phyloP scores from a whole-genome alignment of 2,329 filamentous ascomycete species.

The Ceratocystis variospora region DNA sequence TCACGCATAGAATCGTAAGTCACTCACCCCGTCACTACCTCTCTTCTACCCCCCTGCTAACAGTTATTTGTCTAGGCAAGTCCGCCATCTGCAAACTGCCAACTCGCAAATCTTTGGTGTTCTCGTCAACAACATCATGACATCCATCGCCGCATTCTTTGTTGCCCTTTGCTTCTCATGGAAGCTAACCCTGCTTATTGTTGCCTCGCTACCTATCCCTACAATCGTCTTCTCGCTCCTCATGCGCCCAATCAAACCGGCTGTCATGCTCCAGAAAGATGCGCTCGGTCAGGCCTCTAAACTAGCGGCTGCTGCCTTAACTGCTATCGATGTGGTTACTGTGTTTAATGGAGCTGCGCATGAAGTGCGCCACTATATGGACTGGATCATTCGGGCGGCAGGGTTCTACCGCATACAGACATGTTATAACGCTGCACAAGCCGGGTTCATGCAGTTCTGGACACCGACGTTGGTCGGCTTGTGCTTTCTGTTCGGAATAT shows the following conservation, averaged over 20 bases:
- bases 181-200: slow-evolving; percentile 67
- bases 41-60: neutral
- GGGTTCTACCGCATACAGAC: slow-evolving; percentile 54
- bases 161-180: slow-evolving; percentile 71
- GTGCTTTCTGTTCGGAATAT: slow-evolving; percentile 77
- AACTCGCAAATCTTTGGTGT: slow-evolving; percentile 69
- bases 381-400: slow-evolving; percentile 43
- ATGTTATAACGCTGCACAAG: slow-evolving; percentile 54
- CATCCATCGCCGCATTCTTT: slow-evolving; percentile 49
- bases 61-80: slow-evolving; percentile 44
- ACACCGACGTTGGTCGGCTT: slow-evolving; percentile 68
- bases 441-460: slow-evolving; percentile 59
- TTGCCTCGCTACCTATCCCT: slow-evolving; percentile 59
- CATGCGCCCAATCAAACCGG: slow-evolving; percentile 46
- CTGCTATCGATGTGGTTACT: slow-evolving; percentile 73
- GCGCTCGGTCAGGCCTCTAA: slow-evolving; percentile 60
- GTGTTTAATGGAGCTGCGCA: slow-evolving; percentile 62
- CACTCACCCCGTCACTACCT: neutral
- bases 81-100: slow-evolving; percentile 66
- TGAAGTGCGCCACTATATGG: slow-evolving; percentile 53
- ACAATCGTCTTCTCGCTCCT: slow-evolving; percentile 45
- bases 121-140: slow-evolving; percentile 49
- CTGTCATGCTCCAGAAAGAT: slow-evolving; percentile 54
- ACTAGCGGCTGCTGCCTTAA: slow-evolving; percentile 52
- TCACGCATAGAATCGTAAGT: slow-evolving; percentile 59